phyloP scores from a whole-genome alignment of 331 rosid genomes.

The Ulmus americana region DNA sequence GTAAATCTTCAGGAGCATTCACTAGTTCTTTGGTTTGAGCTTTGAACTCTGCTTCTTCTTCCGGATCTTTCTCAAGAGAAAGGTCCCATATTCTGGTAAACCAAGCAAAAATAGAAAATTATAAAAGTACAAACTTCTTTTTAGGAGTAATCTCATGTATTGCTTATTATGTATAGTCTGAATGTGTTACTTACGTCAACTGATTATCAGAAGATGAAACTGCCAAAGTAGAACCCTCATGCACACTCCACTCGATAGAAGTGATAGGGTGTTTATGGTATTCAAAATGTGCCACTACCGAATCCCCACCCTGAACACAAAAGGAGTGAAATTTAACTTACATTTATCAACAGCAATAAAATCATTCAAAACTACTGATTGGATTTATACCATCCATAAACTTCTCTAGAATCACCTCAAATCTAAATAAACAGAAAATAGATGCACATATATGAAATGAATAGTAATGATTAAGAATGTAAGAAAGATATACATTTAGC shows the following conservation, averaged over 20 bases:
- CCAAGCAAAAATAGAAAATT: slow-evolving; percentile 1
- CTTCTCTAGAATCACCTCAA: no score
- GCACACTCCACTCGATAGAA: slow-evolving; percentile 92
- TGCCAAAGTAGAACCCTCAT: slow-evolving; percentile 83
- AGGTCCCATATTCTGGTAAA: slow-evolving; percentile 87
- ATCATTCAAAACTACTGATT: no score
- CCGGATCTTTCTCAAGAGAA: slow-evolving; percentile 78
- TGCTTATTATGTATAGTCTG: background rate
- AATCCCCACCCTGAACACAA: slow-evolving; percentile 51
- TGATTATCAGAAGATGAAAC: slow-evolving; percentile 84
- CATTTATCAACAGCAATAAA: background rate
- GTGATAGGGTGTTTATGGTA: slow-evolving; percentile 85
- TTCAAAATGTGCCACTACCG: slow-evolving; percentile 79
- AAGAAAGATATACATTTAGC: slow-evolving; percentile 46
- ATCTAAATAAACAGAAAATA: no score
- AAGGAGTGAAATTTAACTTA: background rate
- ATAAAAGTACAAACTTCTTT: background rate
- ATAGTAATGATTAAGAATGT: background rate
- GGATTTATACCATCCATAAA: no score
- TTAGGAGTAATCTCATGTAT: background rate
- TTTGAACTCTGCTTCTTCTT: slow-evolving; percentile 90
- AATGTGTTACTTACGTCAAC: slow-evolving; percentile 58
- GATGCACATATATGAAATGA: no score
- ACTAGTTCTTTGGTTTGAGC: slow-evolving; percentile 67
- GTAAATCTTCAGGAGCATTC: slow-evolving; percentile 77